phyloP scores from a whole-genome alignment of 345 rosid genomes.

The Syzygium grande region DNA sequence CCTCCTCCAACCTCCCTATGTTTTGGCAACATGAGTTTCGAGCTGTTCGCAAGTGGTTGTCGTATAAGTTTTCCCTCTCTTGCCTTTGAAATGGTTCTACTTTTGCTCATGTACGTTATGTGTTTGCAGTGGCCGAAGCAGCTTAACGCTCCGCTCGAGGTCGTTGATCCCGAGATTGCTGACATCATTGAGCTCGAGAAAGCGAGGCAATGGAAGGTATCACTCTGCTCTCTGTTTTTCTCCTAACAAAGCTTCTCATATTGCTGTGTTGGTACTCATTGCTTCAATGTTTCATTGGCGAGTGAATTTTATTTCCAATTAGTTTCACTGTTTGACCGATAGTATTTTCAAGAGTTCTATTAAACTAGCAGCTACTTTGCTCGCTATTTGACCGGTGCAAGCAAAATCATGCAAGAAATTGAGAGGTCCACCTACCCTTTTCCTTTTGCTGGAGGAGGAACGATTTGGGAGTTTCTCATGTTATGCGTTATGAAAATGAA shows the following conservation, averaged over 20 bases:
- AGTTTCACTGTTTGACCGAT: neutral
- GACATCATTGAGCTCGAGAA: conserved; percentile 95
- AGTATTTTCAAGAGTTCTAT: neutral
- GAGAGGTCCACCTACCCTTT: neutral
- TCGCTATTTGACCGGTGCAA: neutral
- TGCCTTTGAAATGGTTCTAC: neutral
- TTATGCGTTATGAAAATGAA: neutral
- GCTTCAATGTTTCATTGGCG: neutral
- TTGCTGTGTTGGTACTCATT: neutral
- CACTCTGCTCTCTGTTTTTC: neutral
- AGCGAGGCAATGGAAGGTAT: conserved; percentile 98
- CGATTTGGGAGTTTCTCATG: neutral
- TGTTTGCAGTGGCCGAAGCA: conserved; percentile 87
- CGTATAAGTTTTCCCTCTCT: neutral
- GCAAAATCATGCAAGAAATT: neutral
- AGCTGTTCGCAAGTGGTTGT: neutral
- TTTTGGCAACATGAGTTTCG: neutral
- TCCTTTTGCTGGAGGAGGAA: neutral
- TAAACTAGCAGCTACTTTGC: neutral
- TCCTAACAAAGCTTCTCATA: neutral
- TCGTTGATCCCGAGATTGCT: conserved; percentile 91
- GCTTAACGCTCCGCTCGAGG: conserved; percentile 81
- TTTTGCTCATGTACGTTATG: neutral
- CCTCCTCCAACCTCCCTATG: neutral
- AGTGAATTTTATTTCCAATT: neutral